Evolutionary conservation across 192 early-diverging fungal species (phyloP).

Genomic region (Irineochytrium annulatum): DNA sequence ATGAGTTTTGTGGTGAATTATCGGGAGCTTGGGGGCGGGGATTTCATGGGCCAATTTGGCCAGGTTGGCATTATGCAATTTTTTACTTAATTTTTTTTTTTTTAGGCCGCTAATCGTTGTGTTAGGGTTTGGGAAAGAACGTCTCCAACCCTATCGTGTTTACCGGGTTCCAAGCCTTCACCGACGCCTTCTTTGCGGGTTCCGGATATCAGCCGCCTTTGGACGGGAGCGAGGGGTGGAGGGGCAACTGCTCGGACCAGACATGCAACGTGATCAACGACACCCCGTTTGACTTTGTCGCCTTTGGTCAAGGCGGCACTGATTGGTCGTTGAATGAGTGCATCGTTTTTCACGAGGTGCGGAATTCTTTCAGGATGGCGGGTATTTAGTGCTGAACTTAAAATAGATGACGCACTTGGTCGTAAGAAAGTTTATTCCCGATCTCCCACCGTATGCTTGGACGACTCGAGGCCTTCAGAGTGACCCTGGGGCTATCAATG

Average conservation of each 20-base stretch:
- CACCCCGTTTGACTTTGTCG: constrained; percentile 13
- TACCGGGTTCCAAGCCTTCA: neutral
- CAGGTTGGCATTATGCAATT: too few species aligned
- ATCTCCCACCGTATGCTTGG: constrained; percentile 29
- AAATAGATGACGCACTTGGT: constrained; percentile 25
- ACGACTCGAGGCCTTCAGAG: constrained; percentile 8
- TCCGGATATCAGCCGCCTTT: constrained; percentile 3
- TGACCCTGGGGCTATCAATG: constrained; percentile 28
- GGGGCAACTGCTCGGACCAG: constrained; percentile 10
- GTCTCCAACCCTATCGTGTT: constrained; percentile 6
- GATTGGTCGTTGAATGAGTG: constrained; percentile 23
- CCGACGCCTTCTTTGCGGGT: constrained; percentile 15
- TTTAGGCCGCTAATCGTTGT: too few species aligned
- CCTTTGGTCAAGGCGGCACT: constrained; percentile 22
- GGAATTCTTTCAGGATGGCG: constrained; percentile 16
- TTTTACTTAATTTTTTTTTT: too few species aligned
- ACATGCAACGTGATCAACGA: constrained; percentile 1
- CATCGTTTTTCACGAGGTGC: constrained; percentile 12
- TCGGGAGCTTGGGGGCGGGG: neutral
- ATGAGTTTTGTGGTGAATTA: neutral
- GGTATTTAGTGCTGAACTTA: too few species aligned
- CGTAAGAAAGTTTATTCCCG: constrained; percentile 16
- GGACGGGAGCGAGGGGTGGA: neutral
- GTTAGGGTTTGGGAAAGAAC: constrained; percentile 7
- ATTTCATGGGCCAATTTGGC: constrained; percentile 11